A percentile compares a stretch with the other conserved stretches of the same genome.
phyloP scores from a whole-genome alignment of 257 asterid genomes.

The Salvia miltiorrhiza region DNA sequence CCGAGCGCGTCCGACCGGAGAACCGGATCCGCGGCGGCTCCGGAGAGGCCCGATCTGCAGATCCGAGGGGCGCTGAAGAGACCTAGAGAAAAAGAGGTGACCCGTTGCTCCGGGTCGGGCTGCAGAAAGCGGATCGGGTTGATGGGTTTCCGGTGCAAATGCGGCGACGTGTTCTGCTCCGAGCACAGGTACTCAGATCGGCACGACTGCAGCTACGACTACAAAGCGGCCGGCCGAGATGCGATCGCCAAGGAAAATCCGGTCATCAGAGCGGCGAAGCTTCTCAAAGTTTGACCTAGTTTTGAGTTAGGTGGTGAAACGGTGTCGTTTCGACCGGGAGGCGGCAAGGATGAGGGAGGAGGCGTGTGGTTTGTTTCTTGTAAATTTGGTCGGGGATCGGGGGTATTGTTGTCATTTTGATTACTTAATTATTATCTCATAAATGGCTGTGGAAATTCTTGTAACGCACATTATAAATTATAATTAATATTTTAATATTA shows the following conservation, averaged over 20 bases:
- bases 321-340: neutral
- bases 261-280: conserved; percentile 73
- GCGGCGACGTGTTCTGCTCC: conserved; percentile 70
- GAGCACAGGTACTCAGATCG: conserved; percentile 72
- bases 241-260: conserved; percentile 76
- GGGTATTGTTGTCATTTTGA: conserved; percentile 44
- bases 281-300: conserved; percentile 52
- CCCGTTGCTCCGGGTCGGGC: conserved; percentile 60
- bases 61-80: conserved; percentile 40
- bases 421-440: conserved; percentile 14
- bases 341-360: neutral
- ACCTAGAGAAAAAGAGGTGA: conserved; percentile 43
- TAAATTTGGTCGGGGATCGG: conserved; percentile 30
- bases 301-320: neutral
- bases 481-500: neutral
- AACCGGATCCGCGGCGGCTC: conserved; percentile 31
- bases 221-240: conserved; percentile 77
- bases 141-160: conserved; percentile 71
- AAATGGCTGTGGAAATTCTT: conserved; percentile 23
- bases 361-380: conserved; percentile 22
- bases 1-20: conserved; percentile 27
- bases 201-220: conserved; percentile 33
- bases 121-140: conserved; percentile 66
- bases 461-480: neutral
- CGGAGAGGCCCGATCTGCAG: conserved; percentile 41